Conservation (phyloP, 2,329 filamentous ascomycete genomes). For the Fusarium tuaranense region DNA sequence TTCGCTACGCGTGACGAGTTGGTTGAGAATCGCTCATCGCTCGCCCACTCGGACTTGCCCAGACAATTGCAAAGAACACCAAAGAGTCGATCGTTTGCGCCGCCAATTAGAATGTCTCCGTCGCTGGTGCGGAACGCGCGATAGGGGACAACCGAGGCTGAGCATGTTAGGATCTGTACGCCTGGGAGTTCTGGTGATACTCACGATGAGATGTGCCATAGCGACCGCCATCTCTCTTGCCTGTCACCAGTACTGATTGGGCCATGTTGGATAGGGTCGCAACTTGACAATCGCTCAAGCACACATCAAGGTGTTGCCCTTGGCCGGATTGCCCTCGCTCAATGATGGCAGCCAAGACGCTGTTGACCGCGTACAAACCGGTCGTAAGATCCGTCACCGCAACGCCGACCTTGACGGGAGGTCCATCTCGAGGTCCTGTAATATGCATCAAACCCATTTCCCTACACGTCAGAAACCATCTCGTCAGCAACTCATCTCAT, state of each 20-base stretch:
- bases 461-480: background rate
- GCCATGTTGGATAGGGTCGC: conserved; percentile 93
- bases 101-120: conserved; percentile 74
- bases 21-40: conserved; percentile 66
- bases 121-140: conserved; percentile 81
- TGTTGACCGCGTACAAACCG: conserved; percentile 91
- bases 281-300: conserved; percentile 93
- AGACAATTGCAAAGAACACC: conserved; percentile 70
- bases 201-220: conserved; percentile 95
- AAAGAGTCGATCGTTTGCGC: conserved; percentile 76
- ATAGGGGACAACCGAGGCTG: conserved; percentile 96
- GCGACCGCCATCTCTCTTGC: conserved; percentile 83
- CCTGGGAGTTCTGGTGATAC: conserved; percentile 15
- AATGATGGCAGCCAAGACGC: conserved; percentile 90
- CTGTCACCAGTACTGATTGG: conserved; percentile 87
- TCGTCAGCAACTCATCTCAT: background rate
- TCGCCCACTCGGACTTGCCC: conserved; percentile 67
- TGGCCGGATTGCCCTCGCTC: conserved; percentile 76
- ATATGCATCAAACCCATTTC: conserved; percentile 99
- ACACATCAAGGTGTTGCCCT: conserved; percentile 92
- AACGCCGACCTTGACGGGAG: conserved; percentile 95
- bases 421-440: conserved; percentile 85
- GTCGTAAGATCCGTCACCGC: conserved; percentile 96
- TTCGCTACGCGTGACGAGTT: conserved; percentile 75
- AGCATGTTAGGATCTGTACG: conserved; percentile 11